A percentile compares a stretch with the other conserved stretches of the same genome.
phyloP scores from a whole-genome alignment of 345 rosid species.

The Litchi chinensis region DNA sequence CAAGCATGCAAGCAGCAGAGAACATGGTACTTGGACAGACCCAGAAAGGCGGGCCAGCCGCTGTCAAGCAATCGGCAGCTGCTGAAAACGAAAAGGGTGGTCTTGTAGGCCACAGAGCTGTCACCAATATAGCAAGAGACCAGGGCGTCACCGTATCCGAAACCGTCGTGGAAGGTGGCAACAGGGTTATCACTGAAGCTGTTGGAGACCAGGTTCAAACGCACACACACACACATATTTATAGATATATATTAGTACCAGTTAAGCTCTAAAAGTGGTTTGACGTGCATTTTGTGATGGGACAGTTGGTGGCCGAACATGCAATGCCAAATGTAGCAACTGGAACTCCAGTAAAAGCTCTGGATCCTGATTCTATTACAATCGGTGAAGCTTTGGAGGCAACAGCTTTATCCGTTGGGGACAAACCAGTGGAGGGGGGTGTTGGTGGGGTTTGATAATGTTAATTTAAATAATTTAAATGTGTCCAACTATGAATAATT shows the following conservation, averaged over 20 bases:
- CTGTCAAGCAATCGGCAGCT: slow-evolving; percentile 44
- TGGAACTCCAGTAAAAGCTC: slow-evolving; percentile 22
- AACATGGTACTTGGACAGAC: slow-evolving; percentile 34
- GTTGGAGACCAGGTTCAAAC: slow-evolving; percentile 34
- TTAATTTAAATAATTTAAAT: too few species aligned
- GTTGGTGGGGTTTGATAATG: too few species aligned
- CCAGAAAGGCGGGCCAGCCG: slow-evolving; percentile 33
- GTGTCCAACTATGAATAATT: background rate
- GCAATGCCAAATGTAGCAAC: slow-evolving; percentile 23
- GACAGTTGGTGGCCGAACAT: slow-evolving; percentile 36
- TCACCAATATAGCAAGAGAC: slow-evolving; percentile 24
- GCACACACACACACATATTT: too few species aligned
- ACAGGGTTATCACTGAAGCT: slow-evolving; percentile 35
- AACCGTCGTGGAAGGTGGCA: slow-evolving; percentile 16
- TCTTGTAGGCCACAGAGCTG: slow-evolving; percentile 13
- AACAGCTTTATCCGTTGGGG: slow-evolving; percentile 41
- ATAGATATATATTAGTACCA: too few species aligned
- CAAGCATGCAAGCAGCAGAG: slow-evolving; percentile 47
- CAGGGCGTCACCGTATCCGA: slow-evolving; percentile 30
- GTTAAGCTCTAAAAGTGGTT: too few species aligned
- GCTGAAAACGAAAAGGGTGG: slow-evolving; percentile 28
- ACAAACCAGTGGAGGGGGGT: too few species aligned
- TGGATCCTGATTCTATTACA: slow-evolving; percentile 33
- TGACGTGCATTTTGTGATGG: background rate
- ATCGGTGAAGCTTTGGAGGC: slow-evolving; percentile 64